Evolutionary conservation across 352 stramenopile species (phyloP).

Genomic region (Globisporangium sylvaticum): DNA sequence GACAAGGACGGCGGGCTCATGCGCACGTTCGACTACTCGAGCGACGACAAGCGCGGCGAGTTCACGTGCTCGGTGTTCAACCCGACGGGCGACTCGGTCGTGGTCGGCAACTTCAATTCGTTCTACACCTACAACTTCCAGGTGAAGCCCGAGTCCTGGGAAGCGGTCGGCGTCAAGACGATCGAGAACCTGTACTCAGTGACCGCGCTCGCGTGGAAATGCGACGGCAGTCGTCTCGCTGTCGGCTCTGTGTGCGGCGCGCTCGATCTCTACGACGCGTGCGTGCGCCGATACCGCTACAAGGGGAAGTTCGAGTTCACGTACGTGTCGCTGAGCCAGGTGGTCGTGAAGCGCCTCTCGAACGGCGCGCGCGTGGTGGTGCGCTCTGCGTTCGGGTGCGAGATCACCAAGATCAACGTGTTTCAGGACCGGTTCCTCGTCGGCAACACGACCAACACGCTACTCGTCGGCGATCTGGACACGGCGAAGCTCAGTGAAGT

Average conservation of each 20-base stretch:
- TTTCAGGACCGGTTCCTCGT: conserved; percentile 91
- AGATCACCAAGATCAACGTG: conserved; percentile 95
- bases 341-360: conserved; percentile 91
- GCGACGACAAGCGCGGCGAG: conserved; percentile 75
- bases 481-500: conserved; percentile 91
- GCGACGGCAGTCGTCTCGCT: conserved; percentile 85
- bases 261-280: conserved; percentile 92
- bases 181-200: conserved; percentile 94
- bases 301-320: conserved; percentile 95
- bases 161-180: conserved; percentile 68
- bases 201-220: conserved; percentile 90
- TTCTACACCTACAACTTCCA: conserved; percentile 91
- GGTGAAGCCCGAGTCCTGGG: conserved; percentile 82
- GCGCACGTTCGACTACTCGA: conserved; percentile 89
- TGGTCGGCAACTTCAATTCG: conserved; percentile 92
- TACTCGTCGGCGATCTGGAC: conserved; percentile 91
- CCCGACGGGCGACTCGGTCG: conserved; percentile 88
- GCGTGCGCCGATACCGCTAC: conserved; percentile 88
- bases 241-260: conserved; percentile 90
- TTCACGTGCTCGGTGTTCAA: conserved; percentile 86
- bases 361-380: conserved; percentile 87
- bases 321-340: conserved; percentile 91
- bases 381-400: conserved; percentile 86
- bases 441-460: conserved; percentile 89
- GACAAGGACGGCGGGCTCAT: conserved; percentile 80